Percentiles rank a stretch among this genome's conserved stretches.
Evolutionary conservation across 495 filamentous ascomycete species (phyloP).

Genomic region (Hypomontagnella submonticulosa): DNA sequence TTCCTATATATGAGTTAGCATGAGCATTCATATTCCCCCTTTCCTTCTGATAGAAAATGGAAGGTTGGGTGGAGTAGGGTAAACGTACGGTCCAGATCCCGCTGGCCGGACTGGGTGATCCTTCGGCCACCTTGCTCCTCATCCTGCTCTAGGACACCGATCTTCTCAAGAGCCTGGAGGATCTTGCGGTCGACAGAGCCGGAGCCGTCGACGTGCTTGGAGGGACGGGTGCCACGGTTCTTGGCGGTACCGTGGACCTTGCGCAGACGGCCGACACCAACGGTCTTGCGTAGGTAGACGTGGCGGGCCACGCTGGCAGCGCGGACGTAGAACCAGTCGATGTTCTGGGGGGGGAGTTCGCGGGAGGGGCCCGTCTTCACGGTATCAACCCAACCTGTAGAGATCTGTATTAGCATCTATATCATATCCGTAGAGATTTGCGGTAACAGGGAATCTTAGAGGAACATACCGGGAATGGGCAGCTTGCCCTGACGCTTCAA

Average conservation of each 20-base stretch:
- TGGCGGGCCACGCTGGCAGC: slow-evolving; percentile 95
- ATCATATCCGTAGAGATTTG: not conserved
- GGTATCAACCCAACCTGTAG: slow-evolving; percentile 93
- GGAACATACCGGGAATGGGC: slow-evolving; percentile 83
- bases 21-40: slow-evolving; percentile 1
- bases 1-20: slow-evolving; percentile 55
- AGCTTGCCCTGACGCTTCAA: slow-evolving; percentile 99
- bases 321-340: slow-evolving; percentile 99
- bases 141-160: slow-evolving; percentile 94
- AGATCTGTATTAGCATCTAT: slow-evolving; percentile 28
- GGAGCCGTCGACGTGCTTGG: slow-evolving; percentile 94
- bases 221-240: slow-evolving; percentile 93
- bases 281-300: slow-evolving; percentile 98
- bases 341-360: slow-evolving; percentile 95
- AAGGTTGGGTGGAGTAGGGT: slow-evolving; percentile 5
- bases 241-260: slow-evolving; percentile 95
- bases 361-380: slow-evolving; percentile 97
- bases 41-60: no score
- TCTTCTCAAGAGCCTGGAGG: slow-evolving; percentile 97
- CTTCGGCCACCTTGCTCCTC: slow-evolving; percentile 97
- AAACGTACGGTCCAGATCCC: slow-evolving; percentile 90
- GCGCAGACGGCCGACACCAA: slow-evolving; percentile 77
- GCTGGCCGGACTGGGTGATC: slow-evolving; percentile 96
- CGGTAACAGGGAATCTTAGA: slow-evolving; percentile 18
- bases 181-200: slow-evolving; percentile 96